Evolutionary conservation across 441 rosid species (phyloP).

Genomic region (Populus tomentosa): DNA sequence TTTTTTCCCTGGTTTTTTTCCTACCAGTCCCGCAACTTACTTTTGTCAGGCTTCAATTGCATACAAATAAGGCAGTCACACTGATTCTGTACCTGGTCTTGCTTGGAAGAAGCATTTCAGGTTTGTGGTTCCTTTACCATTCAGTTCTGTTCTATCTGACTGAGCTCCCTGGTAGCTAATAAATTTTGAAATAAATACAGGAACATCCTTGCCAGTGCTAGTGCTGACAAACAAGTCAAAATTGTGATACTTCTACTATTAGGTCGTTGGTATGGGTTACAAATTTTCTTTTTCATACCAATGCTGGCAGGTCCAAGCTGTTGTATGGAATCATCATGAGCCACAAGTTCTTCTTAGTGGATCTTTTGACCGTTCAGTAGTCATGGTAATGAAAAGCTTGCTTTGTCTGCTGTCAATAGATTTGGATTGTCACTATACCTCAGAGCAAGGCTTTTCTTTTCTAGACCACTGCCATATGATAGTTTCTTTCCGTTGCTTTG

Average conservation of each 20-base stretch:
- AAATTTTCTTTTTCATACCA: constrained; percentile 6
- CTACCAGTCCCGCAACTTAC: not conserved
- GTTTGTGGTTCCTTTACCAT: constrained; percentile 32
- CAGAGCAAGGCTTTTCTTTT: no score
- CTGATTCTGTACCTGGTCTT: constrained; percentile 84
- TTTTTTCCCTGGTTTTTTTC: not conserved
- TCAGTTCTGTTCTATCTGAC: constrained; percentile 8
- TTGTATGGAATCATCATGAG: constrained; percentile 81
- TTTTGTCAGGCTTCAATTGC: constrained; percentile 31
- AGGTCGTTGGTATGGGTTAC: not conserved
- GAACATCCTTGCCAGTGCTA: constrained; percentile 83
- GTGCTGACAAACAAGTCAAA: constrained; percentile 77
- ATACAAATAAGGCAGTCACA: constrained; percentile 85
- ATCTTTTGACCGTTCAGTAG: constrained; percentile 78
- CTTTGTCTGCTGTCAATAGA: not conserved
- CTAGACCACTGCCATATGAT: not conserved
- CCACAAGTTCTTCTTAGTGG: constrained; percentile 93
- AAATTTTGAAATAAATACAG: constrained; percentile 24
- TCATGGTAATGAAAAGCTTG: constrained; percentile 53
- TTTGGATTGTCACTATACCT: not conserved
- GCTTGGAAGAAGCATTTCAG: constrained; percentile 95
- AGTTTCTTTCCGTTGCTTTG: not conserved
- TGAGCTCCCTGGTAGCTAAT: not conserved
- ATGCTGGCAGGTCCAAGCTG: constrained; percentile 76
- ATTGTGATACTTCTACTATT: constrained; percentile 4